A percentile compares a stretch with the other conserved stretches of the same genome.
Evolutionary conservation across 768 basidiomycete species (phyloP).

Genomic region (Holtermannia corniformis): DNA sequence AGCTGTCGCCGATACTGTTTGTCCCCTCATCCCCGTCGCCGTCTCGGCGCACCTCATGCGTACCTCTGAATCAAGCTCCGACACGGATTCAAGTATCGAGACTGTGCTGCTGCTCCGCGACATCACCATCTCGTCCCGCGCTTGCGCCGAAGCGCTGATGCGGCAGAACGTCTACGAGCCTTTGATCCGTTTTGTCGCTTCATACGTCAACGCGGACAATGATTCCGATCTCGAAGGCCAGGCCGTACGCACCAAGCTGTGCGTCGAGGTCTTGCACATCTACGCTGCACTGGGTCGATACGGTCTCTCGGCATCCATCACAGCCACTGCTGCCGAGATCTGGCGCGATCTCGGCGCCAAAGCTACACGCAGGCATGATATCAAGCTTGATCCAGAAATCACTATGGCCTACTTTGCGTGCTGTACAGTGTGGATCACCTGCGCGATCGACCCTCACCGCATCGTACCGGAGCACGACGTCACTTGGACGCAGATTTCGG

Average conservation of each 20-base stretch:
- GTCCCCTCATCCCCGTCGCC: slow-evolving; percentile 15
- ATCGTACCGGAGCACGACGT: slow-evolving; percentile 81
- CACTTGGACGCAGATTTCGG: slow-evolving; percentile 75
- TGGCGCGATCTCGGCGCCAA: slow-evolving; percentile 47
- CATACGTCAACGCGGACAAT: slow-evolving; percentile 45
- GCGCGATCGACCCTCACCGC: slow-evolving; percentile 80
- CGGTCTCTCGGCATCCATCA: slow-evolving; percentile 63
- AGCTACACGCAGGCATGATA: slow-evolving; percentile 7
- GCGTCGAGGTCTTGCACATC: slow-evolving; percentile 53
- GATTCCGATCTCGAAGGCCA: slow-evolving; percentile 38
- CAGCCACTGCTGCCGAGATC: slow-evolving; percentile 55
- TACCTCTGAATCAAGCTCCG: background rate
- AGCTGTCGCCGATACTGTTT: slow-evolving; percentile 16
- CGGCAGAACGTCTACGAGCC: slow-evolving; percentile 50
- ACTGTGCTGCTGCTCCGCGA: slow-evolving; percentile 16
- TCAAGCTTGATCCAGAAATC: slow-evolving; percentile 44
- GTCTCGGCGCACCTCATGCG: slow-evolving; percentile 14
- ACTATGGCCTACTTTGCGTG: slow-evolving; percentile 52
- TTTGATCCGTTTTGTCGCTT: slow-evolving; percentile 61
- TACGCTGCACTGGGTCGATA: slow-evolving; percentile 63
- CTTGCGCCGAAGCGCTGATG: slow-evolving; percentile 53
- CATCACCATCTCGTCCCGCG: slow-evolving; percentile 54
- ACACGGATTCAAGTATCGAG: slow-evolving; percentile 12
- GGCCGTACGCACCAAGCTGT: slow-evolving; percentile 41
- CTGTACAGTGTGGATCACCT: slow-evolving; percentile 63